Conservation (phyloP, 331 rosid genomes). For the Erythrophleum ivorense region DNA sequence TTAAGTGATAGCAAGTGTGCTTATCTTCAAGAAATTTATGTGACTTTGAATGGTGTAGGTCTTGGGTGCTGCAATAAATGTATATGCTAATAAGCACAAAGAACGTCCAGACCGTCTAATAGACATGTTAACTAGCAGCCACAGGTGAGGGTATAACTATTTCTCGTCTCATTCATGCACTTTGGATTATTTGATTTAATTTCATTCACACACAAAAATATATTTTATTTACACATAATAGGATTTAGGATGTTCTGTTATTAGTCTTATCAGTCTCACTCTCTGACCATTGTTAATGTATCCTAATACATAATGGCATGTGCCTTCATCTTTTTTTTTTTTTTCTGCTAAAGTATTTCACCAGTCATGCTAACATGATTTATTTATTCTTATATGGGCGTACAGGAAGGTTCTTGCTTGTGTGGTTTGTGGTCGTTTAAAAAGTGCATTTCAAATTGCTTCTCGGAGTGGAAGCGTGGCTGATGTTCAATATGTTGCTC, state of each 20-base stretch:
- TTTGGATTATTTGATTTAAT: not conserved
- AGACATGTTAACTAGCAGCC: constrained; percentile 98
- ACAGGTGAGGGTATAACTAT: constrained; percentile 61
- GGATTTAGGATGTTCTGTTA: constrained; percentile 13
- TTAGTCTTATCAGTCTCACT: constrained; percentile 7
- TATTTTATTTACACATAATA: not conserved
- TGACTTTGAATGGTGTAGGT: constrained; percentile 62
- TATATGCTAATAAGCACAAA: constrained; percentile 97
- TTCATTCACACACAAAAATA: not conserved
- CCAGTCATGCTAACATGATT: constrained; percentile 21
- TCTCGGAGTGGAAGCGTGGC: constrained; percentile 99
- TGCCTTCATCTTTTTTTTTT: constrained; percentile 4
- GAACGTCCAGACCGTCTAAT: constrained; percentile 99
- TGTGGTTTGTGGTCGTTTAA: constrained; percentile 97
- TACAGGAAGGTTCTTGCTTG: constrained; percentile 99
- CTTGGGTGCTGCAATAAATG: constrained; percentile 95
- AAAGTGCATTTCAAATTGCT: constrained; percentile 99
- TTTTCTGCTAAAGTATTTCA: constrained; percentile 21
- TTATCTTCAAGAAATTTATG: constrained; percentile 27
- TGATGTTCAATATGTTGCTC: constrained; percentile 98
- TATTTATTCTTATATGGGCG: constrained; percentile 39
- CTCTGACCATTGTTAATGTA: not conserved
- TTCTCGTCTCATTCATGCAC: constrained; percentile 10
- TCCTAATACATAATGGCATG: constrained; percentile 27
- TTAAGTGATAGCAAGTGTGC: constrained; percentile 3